Evolutionary conservation across 495 filamentous ascomycete species (phyloP).

Genomic region (Penicillium salamii): DNA sequence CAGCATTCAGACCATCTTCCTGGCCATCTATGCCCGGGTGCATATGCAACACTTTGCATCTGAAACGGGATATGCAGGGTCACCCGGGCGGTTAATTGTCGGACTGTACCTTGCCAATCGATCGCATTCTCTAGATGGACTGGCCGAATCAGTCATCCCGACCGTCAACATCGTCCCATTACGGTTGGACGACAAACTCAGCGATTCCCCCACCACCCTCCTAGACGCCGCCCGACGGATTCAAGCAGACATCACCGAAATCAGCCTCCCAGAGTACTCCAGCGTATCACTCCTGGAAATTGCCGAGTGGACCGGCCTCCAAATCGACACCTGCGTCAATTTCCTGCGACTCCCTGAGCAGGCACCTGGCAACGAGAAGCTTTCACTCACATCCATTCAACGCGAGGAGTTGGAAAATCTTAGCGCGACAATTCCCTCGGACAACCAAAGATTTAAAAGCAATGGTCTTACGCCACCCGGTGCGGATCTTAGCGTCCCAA

Average conservation of each 20-base stretch:
- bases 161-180: conserved; percentile 39
- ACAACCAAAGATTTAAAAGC: conserved; percentile 8
- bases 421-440: background rate
- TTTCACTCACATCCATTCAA: conserved; percentile 13
- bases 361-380: conserved; percentile 3
- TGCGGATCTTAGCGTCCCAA: conserved; percentile 3
- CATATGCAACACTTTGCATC: conserved; percentile 14
- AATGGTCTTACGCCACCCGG: conserved; percentile 7
- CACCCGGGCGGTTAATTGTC: conserved; percentile 13
- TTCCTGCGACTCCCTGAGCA: conserved; percentile 32
- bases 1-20: conserved; percentile 33
- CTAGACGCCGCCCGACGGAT: conserved; percentile 24
- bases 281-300: conserved; percentile 33
- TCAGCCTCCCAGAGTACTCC: conserved; percentile 29
- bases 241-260: conserved; percentile 30
- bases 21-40: conserved; percentile 33
- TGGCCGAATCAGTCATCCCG: conserved; percentile 27
- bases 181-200: conserved; percentile 22
- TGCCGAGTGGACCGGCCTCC: conserved; percentile 35
- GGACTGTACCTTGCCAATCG: conserved; percentile 39
- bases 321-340: conserved; percentile 34
- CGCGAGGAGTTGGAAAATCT: conserved; percentile 9
- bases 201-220: conserved; percentile 12
- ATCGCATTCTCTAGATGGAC: conserved; percentile 23
- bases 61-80: conserved; percentile 1